Conservation (phyloP, 2,329 filamentous ascomycete genomes). For the Paraphaeosphaeria sporulosa region DNA sequence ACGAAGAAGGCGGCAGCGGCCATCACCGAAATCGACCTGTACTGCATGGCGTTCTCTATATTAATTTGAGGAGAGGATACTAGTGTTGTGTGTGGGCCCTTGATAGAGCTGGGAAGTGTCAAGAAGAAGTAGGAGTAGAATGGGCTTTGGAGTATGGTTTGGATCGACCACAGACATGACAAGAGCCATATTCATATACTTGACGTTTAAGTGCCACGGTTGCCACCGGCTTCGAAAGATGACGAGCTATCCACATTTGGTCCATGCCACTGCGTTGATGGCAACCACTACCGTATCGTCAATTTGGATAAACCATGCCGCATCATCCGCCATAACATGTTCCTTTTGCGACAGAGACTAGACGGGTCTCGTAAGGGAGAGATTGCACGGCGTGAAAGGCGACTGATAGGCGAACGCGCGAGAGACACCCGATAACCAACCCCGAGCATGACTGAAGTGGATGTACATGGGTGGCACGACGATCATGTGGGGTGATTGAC, state of each 20-base stretch:
- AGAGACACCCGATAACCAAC: constrained; percentile 3
- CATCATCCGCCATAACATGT: constrained; percentile 29
- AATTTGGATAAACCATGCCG: constrained; percentile 37
- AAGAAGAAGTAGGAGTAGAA: constrained; percentile 16
- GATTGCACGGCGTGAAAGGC: constrained; percentile 24
- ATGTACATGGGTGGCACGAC: constrained; percentile 18
- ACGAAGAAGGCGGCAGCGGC: constrained; percentile 33
- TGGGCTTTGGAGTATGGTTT: constrained; percentile 19
- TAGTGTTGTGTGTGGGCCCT: constrained; percentile 2
- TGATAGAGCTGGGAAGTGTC: neutral
- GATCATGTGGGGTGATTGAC: constrained; percentile 19
- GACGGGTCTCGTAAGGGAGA: constrained; percentile 13
- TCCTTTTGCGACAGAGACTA: constrained; percentile 23
- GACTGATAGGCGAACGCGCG: constrained; percentile 19
- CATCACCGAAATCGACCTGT: constrained; percentile 36
- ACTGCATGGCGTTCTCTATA: constrained; percentile 31
- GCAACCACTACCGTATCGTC: constrained; percentile 27
- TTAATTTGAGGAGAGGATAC: constrained; percentile 16
- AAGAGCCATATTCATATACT: constrained; percentile 29
- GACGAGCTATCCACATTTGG: constrained; percentile 16
- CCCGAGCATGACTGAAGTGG: constrained; percentile 4
- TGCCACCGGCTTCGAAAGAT: constrained; percentile 24
- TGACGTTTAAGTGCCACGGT: constrained; percentile 23
- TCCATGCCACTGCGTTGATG: constrained; percentile 9
- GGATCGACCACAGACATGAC: constrained; percentile 20